Conservation (phyloP, 2,329 filamentous ascomycete species). For the Aspergillus sojae region DNA sequence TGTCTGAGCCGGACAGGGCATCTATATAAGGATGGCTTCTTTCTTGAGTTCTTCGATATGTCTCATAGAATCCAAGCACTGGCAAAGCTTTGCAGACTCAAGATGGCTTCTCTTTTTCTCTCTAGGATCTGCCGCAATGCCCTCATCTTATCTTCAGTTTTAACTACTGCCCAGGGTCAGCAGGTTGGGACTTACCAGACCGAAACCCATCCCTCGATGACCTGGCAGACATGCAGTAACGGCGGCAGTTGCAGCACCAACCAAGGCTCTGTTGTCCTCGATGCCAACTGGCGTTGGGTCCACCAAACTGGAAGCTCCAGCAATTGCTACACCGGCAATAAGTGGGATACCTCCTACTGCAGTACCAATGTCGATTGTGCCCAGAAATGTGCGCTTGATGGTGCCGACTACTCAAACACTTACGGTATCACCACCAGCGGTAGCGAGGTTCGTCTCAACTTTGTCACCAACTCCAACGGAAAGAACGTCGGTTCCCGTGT, state of each 20-base stretch:
- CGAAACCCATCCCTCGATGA: slow-evolving; percentile 51
- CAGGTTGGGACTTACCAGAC: slow-evolving; percentile 25
- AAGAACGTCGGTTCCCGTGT: slow-evolving; percentile 56
- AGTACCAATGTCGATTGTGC: slow-evolving; percentile 54
- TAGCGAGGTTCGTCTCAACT: slow-evolving; percentile 52
- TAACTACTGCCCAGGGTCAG: slow-evolving; percentile 21
- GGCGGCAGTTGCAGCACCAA: slow-evolving; percentile 55
- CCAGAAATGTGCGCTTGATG: slow-evolving; percentile 59
- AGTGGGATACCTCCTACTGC: slow-evolving; percentile 53
- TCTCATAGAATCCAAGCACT: background rate
- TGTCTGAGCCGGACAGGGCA: background rate
- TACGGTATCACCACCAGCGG: slow-evolving; percentile 57
- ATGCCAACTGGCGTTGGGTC: slow-evolving; percentile 63
- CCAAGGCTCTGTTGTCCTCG: slow-evolving; percentile 54
- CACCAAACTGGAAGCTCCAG: slow-evolving; percentile 52
- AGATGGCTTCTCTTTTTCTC: slow-evolving; percentile 1
- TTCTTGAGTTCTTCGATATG: background rate
- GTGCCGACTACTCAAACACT: slow-evolving; percentile 56
- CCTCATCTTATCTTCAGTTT: slow-evolving; percentile 19
- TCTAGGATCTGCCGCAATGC: slow-evolving; percentile 19
- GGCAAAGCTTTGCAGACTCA: background rate
- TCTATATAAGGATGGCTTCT: background rate
- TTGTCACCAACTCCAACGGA: slow-evolving; percentile 43
- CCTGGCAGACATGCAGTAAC: slow-evolving; percentile 55
- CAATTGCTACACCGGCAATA: slow-evolving; percentile 62